Conservation (phyloP, 352 stramenopile species). For the Globisporangium recalcitrans region DNA sequence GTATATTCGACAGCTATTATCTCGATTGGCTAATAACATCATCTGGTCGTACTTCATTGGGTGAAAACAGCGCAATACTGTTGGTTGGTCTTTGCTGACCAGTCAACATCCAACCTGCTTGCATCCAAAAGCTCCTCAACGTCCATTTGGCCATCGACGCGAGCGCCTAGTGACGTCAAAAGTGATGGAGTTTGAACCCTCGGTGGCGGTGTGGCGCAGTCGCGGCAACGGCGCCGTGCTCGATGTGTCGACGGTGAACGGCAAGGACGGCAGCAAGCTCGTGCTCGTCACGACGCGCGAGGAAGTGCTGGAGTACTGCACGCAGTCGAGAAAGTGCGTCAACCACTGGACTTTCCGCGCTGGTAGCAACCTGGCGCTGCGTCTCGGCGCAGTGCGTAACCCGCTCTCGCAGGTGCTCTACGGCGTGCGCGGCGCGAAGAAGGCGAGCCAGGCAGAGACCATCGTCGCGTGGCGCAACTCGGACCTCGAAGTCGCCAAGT, state of each 20-base stretch:
- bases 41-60: neutral
- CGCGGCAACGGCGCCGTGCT: constrained; percentile 44
- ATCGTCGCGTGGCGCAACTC: constrained; percentile 57
- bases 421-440: constrained; percentile 50
- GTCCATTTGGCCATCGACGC: constrained; percentile 8
- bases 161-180: neutral
- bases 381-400: constrained; percentile 48
- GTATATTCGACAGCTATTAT: neutral
- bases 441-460: constrained; percentile 35
- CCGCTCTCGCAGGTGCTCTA: constrained; percentile 53
- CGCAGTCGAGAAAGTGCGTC: constrained; percentile 56
- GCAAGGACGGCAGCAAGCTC: constrained; percentile 48
- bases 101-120: constrained; percentile 3
- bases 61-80: constrained; percentile 5
- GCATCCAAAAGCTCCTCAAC: neutral
- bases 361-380: constrained; percentile 41
- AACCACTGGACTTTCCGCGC: constrained; percentile 74
- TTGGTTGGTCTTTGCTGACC: constrained; percentile 27
- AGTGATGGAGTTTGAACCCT: constrained; percentile 67
- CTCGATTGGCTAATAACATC: neutral
- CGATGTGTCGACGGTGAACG: constrained; percentile 31
- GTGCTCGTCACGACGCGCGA: constrained; percentile 59
- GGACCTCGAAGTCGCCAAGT: constrained; percentile 63
- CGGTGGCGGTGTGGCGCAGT: constrained; percentile 57
- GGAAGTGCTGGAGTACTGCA: constrained; percentile 66